Base-by-base conservation (phyloP, 495 filamentous ascomycete species). In the Bryoglossum gracile region DNA sequence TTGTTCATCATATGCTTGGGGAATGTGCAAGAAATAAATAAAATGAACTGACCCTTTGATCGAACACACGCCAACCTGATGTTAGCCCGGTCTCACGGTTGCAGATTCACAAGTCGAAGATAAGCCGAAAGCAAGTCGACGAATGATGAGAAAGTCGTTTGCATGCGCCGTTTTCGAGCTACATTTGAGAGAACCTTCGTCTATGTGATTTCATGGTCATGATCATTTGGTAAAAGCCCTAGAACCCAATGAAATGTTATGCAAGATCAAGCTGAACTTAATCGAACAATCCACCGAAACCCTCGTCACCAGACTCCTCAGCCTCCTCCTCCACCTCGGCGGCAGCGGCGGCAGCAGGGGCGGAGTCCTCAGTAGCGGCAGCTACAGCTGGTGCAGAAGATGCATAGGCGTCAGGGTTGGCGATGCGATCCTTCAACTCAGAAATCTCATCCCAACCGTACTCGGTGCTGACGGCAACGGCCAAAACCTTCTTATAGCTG, bases 391-490 rank as follows among this genome's bases (percentile, higher is more conserved):
- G 78, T 56, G 81, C 89, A 64, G 89, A 70, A 45, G 84, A 61
- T 55, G 87, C 90, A 65, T 94, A 97, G 33, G 87, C 88, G 45
- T 96, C 92, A 53, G 92, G 92, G 78, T 98, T 97, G 71, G 87
- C 87, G 64, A 97, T 95, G 63, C 92, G 86, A 72, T 97, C 94
- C 83, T 96, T 97, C 71, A 98, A 85, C 70, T 92, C 78, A 58
- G 89, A 84, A 70, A 99, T 96, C 68, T 86, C 87, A 55, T 89
- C 81, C 92, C 91, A 99, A 73, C 82, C 85, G 78, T 83, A 84
- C 51, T 95, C 92, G 51, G 88, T 96, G 69, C 80, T 81, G 56
- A 97, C 67, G 54, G 94, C 92, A 60, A 97, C 82, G 57, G 91
- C 79, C 55, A 99, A 70, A 53, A 88, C 80, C 66, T 94, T 95